These are phyloP conservation scores for Vachellia pachyceras DNA, from an alignment of 306 rosid genomes.

Conservation along the genomic window DNA sequence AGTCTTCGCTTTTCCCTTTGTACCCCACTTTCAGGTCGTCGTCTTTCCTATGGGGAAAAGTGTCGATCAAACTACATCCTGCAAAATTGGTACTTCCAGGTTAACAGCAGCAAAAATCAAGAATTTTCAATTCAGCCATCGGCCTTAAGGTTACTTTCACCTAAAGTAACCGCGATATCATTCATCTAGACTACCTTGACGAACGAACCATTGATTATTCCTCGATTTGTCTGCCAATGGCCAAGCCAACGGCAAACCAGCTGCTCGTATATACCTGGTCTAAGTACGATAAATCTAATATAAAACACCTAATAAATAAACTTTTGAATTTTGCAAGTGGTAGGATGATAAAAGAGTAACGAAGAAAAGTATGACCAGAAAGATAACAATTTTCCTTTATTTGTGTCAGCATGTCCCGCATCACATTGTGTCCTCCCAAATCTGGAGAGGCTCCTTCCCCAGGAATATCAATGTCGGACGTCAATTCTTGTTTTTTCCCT, in stretches of 20 bases:
- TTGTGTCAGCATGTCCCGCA: conserved; percentile 22
- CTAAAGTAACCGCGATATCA: neutral
- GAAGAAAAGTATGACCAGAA: neutral
- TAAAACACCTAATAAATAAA: neutral
- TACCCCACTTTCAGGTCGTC: neutral
- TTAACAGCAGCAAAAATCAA: neutral
- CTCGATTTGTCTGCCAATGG: neutral
- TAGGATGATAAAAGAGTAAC: neutral
- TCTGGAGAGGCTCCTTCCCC: conserved; percentile 51
- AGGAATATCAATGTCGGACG: conserved; percentile 43
- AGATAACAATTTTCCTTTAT: conserved; percentile 35
- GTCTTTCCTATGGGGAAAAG: too few species aligned
- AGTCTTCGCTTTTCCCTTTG: neutral
- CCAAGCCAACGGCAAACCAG: neutral
- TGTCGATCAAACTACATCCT: neutral
- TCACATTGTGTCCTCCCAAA: conserved; percentile 35
- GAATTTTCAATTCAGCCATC: neutral
- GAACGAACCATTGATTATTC: neutral
- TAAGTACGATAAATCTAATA: neutral
- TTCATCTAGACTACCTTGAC: neutral
- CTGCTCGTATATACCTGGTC: neutral
- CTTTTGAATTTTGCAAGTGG: neutral
- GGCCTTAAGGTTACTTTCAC: neutral
- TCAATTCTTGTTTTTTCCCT: too few species aligned
- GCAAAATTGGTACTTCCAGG: neutral